Evolutionary conservation across 2,329 filamentous ascomycete genomes (phyloP).

Genomic region (Colletotrichum sp.): DNA sequence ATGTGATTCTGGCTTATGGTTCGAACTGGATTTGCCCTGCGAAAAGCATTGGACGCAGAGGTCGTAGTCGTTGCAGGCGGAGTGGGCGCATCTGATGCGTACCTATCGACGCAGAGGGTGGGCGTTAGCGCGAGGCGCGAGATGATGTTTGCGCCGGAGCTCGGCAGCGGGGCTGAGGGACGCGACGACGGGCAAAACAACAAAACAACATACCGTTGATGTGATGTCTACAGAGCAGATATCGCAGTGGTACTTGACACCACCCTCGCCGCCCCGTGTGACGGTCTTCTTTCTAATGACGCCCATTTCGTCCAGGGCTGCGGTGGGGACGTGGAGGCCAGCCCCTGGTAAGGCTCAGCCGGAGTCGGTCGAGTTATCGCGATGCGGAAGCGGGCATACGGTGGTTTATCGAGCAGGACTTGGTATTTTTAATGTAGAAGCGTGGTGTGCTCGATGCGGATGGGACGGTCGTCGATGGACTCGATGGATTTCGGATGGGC

Average conservation of each 20-base stretch:
- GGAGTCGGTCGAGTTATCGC: constrained; percentile 5
- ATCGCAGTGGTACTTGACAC: constrained; percentile 96
- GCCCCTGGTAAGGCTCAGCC: constrained; percentile 19
- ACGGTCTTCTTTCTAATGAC: constrained; percentile 96
- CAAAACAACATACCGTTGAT: constrained; percentile 74
- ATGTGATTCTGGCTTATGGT: constrained; percentile 87
- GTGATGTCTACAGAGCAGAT: constrained; percentile 97
- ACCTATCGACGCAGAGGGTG: constrained; percentile 65
- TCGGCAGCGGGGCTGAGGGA: neutral
- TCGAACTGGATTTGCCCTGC: constrained; percentile 78
- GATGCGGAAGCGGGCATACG: neutral
- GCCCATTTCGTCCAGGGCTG: constrained; percentile 66
- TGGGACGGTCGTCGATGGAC: neutral
- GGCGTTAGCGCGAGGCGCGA: constrained; percentile 5
- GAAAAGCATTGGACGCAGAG: constrained; percentile 96
- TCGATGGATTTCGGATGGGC: constrained; percentile 7
- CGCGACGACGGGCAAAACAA: neutral
- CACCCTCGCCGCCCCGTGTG: constrained; percentile 82
- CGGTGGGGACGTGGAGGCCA: constrained; percentile 18
- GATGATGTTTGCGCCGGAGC: neutral
- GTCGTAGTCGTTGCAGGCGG: constrained; percentile 90
- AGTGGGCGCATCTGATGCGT: constrained; percentile 88
- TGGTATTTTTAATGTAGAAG: neutral
- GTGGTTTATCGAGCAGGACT: neutral
- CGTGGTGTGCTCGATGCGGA: neutral